Base-by-base conservation (phyloP, 2,329 filamentous ascomycete species). In the Colletotrichum incanum region DNA sequence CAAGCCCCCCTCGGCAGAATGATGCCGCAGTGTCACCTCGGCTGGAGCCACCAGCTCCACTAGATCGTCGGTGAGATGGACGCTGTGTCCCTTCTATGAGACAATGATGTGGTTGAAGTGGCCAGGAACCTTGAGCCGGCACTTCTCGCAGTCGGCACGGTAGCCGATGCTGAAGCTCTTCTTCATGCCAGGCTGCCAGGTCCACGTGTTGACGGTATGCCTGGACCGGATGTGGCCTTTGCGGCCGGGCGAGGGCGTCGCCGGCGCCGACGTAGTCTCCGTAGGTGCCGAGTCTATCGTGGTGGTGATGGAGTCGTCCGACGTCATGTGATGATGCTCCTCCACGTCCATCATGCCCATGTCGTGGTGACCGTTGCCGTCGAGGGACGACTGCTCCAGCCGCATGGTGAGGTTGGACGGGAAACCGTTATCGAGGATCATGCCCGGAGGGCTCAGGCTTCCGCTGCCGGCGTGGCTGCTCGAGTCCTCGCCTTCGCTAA, bases 21-120 rank as follows among this genome's bases (percentile, higher is more conserved):
- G 34, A 1, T 37, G 31, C 31, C 2, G 9, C 45, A 26, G 75
- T 34, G 73, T 77, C 63, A 73, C 16, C 6, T 41, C 16, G 23
- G 37, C 47, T 23, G 37, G 55, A 26, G 7, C 14, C 23, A 5
- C 47, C 23, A 12, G 60, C 60, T 20, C 34, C 6, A 20, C 34
- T 45, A 41, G 34, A 52, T n/a, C 8, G 18, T 62, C 34, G 2
- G 45, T 26, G n/a, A 20, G 18, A 39, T 39, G 11, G 4, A 8
- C 47, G 23, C 47, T 6, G 31, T 66, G 37, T 28, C 78, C 77
- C 34, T 77, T 74, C 85, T 90, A 91, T 59, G 89, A 90, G 77
- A 91, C 87, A 74, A 94, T 90, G 72, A 95, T 94, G 81, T 95
- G 93, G 78, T 93, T 94, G 79, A 94, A 95, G 79, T 95, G 93